Evolutionary conservation across 495 filamentous ascomycete species (phyloP).

Genomic region (Neurospora sp.): DNA sequence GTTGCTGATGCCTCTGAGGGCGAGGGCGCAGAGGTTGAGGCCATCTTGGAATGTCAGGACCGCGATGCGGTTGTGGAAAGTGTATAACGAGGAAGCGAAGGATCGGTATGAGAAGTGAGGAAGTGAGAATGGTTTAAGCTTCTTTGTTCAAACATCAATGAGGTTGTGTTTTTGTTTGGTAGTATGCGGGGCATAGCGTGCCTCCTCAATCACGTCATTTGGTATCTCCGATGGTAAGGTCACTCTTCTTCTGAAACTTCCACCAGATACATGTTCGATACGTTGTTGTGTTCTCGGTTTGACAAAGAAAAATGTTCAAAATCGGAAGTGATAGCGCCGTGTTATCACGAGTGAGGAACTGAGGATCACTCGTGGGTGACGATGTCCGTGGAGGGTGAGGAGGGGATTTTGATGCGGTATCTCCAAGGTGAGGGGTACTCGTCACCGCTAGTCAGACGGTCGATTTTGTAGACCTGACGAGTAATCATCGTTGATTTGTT

Average conservation of each 20-base stretch:
- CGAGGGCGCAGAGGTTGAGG: neutral
- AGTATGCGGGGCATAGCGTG: neutral
- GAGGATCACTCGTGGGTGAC: neutral
- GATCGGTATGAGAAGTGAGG: neutral
- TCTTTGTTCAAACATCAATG: neutral
- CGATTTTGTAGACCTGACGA: no score
- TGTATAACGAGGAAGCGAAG: neutral
- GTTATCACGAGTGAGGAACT: neutral
- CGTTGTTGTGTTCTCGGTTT: neutral
- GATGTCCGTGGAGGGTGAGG: neutral
- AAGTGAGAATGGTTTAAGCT: neutral
- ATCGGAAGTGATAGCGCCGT: neutral
- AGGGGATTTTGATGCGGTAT: neutral
- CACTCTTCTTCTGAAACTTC: neutral
- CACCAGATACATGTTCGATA: neutral
- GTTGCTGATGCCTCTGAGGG: neutral
- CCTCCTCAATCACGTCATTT: neutral
- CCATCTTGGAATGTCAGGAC: neutral
- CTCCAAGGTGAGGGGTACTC: neutral
- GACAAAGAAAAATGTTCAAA: rapidly evolving
- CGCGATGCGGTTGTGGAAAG: no score
- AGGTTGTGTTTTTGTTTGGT: neutral
- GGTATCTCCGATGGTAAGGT: neutral
- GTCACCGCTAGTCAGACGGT: no score
- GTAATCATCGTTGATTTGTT: neutral